Conservation (phyloP, 2,329 filamentous ascomycete genomes). For the Penicillium brasilianum region DNA sequence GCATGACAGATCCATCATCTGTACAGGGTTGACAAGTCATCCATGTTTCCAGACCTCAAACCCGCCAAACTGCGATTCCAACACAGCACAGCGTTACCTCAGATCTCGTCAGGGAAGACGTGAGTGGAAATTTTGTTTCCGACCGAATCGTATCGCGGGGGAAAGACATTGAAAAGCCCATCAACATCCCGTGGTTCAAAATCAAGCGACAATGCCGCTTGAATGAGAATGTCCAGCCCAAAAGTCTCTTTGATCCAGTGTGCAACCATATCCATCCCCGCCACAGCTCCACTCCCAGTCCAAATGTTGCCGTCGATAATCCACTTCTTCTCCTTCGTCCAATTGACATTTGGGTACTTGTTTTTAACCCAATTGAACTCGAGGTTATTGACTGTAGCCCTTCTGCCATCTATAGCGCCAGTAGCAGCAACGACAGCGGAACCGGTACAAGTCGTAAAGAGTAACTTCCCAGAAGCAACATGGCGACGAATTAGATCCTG, state of each 20-base stretch:
- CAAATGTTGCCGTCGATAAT: slow-evolving; percentile 54
- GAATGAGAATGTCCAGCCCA: slow-evolving; percentile 36
- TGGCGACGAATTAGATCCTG: slow-evolving; percentile 42
- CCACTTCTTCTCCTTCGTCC: slow-evolving; percentile 53
- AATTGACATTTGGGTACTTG: slow-evolving; percentile 49
- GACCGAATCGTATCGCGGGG: slow-evolving; percentile 35
- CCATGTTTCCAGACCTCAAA: neutral
- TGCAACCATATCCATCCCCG: slow-evolving; percentile 54
- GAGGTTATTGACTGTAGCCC: neutral
- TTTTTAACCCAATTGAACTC: slow-evolving; percentile 29
- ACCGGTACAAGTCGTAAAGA: slow-evolving; percentile 30
- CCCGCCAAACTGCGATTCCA: neutral
- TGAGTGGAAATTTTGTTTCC: slow-evolving; percentile 39
- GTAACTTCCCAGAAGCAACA: slow-evolving; percentile 42
- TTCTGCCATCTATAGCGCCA: slow-evolving; percentile 50
- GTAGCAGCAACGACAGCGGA: slow-evolving; percentile 30
- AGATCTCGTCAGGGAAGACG: slow-evolving; percentile 21
- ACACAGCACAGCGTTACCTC: neutral
- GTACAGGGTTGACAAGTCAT: neutral
- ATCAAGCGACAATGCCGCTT: slow-evolving; percentile 36
- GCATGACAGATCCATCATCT: neutral
- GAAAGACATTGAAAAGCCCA: slow-evolving; percentile 35
- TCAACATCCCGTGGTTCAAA: slow-evolving; percentile 45
- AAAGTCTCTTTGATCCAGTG: slow-evolving; percentile 48
- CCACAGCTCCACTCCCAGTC: slow-evolving; percentile 53